Conservation (phyloP, 2,329 filamentous ascomycete genomes). For the Cladosporium halotolerans region DNA sequence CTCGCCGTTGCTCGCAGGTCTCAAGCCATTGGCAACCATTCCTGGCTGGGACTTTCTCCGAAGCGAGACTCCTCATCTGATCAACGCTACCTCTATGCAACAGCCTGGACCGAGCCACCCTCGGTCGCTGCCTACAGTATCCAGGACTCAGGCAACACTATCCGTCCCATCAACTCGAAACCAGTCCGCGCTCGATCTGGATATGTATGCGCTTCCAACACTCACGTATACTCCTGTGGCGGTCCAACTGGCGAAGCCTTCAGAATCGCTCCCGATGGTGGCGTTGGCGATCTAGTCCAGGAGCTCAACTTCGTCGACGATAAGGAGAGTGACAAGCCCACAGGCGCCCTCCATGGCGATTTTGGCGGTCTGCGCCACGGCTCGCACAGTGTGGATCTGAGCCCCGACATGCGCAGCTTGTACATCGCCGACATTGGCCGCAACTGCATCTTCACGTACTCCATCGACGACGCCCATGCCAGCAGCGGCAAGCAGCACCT, state of each 20-base stretch:
- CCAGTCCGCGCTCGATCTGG: constrained; percentile 26
- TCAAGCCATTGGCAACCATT: constrained; percentile 29
- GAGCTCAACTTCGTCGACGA: constrained; percentile 28
- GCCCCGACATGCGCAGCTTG: constrained; percentile 24
- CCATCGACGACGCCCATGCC: constrained; percentile 18
- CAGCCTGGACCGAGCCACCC: constrained; percentile 31
- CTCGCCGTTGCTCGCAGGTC: constrained; percentile 24
- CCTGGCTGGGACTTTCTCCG: constrained; percentile 30
- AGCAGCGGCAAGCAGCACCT: constrained; percentile 19
- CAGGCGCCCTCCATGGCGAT: constrained; percentile 28
- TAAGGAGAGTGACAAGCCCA: constrained; percentile 24
- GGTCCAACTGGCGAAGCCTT: constrained; percentile 32
- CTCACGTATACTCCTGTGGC: constrained; percentile 29
- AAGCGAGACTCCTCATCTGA: neutral
- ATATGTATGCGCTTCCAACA: constrained; percentile 27
- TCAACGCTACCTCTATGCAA: constrained; percentile 27
- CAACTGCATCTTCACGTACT: constrained; percentile 32
- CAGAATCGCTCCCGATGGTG: constrained; percentile 23
- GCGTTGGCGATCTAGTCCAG: constrained; percentile 27
- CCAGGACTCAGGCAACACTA: constrained; percentile 17
- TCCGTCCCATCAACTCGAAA: constrained; percentile 29
- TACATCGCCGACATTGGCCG: constrained; percentile 32
- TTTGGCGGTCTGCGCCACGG: constrained; percentile 32
- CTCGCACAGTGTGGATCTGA: constrained; percentile 28
- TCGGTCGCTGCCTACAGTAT: constrained; percentile 29